Evolutionary conservation across 1,284 basidiomycete genomes (phyloP), one percentile per base, ranked within the genome.

Genomic region (Ceratobasidium sp.): DNA sequence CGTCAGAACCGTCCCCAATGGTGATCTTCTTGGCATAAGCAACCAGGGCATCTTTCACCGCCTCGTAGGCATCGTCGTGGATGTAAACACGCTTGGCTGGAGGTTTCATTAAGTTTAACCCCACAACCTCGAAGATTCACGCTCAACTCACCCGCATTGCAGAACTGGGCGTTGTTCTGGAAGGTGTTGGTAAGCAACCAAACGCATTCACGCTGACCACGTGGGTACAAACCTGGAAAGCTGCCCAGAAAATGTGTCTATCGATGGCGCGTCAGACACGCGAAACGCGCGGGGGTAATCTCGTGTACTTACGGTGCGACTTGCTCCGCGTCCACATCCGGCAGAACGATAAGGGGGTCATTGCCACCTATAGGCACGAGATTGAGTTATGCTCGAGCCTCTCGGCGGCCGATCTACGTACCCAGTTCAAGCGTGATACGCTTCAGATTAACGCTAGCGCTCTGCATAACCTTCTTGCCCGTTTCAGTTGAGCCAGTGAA

Each of bases 91-190:
- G 70, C 29, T 73, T 73, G 25, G 70, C 70, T 73, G 44, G 37
- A 11, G 64, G 46, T 44, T 51, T 4, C 17, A 46, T 25, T 43
- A 40, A n/a, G 32, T 67, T 51, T 61, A 5, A 8, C 19, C 46
- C 34, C n/a, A 43, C 40, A n/a, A 13, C 15, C 11, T 7, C 6
- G 17, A 5, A 49, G 43, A 46, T n/a, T 37, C 59, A 62, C 37
- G 37, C 37, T 5, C 29, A 44, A 71, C 68, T 46, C 43, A 74
- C 71, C 71, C 52, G 71, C 71, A 54, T 74, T 74, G 37, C 71
- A 74, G 51, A 74, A 74, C 40, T 74, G 71, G 8, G 71, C 71
- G 34, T 74, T 74, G 40, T 74, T 74, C 71, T 74, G 44, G 57
- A 56, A 51, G 22, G 43, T 9, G n/a, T 34, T 13, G n/a, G n/a